Percentiles rank a stretch among this genome's conserved stretches.
phyloP scores from a whole-genome alignment of 2,329 filamentous ascomycete species.

The Pseudopithomyces chartarum region DNA sequence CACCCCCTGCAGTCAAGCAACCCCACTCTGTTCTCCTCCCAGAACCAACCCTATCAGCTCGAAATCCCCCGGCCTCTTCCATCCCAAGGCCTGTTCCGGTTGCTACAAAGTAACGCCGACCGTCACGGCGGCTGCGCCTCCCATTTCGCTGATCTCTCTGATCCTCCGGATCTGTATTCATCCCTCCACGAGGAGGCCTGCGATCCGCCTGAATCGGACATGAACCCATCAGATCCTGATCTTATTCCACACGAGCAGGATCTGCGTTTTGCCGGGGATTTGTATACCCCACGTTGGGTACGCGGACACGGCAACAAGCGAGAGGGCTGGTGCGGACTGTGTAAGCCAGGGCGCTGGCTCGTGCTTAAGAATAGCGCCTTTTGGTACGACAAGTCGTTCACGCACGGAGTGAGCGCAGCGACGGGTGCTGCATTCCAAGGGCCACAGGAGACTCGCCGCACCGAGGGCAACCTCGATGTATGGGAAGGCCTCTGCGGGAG shows the following conservation, averaged over 20 bases:
- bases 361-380: slow-evolving; percentile 89
- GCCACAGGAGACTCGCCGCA: slow-evolving; percentile 74
- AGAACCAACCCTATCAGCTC: slow-evolving; percentile 57
- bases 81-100: slow-evolving; percentile 74
- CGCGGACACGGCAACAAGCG: slow-evolving; percentile 85
- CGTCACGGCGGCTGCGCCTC: slow-evolving; percentile 65
- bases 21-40: slow-evolving; percentile 52
- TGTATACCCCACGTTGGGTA: slow-evolving; percentile 85
- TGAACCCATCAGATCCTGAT: slow-evolving; percentile 78
- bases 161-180: slow-evolving; percentile 77
- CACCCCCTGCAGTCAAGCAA: slow-evolving; percentile 61
- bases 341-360: slow-evolving; percentile 83
- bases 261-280: slow-evolving; percentile 76
- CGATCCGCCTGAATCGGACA: slow-evolving; percentile 77
- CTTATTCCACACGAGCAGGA: slow-evolving; percentile 76
- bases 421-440: slow-evolving; percentile 80
- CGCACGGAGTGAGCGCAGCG: slow-evolving; percentile 82
- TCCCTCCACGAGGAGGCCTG: slow-evolving; percentile 75
- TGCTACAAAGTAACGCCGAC: slow-evolving; percentile 76
- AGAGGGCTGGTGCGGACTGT: slow-evolving; percentile 88
- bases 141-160: slow-evolving; percentile 74
- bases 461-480: slow-evolving; percentile 80
- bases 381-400: slow-evolving; percentile 93
- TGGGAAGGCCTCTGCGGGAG: slow-evolving; percentile 81
- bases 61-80: slow-evolving; percentile 64